Percentiles rank a stretch among this genome's conserved stretches.
phyloP scores from a whole-genome alignment of 208 protist species.

The Hexamita inflata region DNA sequence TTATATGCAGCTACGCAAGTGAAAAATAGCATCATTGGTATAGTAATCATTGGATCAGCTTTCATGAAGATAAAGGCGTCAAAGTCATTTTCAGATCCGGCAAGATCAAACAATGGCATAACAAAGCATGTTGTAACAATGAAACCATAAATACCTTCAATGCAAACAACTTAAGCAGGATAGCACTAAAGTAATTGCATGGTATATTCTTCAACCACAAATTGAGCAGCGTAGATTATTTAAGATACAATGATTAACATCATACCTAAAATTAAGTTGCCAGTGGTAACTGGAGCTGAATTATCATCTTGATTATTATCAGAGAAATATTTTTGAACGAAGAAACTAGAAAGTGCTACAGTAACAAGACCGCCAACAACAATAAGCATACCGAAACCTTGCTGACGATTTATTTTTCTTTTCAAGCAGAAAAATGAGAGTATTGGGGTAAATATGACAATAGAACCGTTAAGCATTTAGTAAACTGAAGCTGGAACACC shows the following conservation, averaged over 20 bases:
- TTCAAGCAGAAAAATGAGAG: slow-evolving; percentile 2
- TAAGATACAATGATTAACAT: background rate
- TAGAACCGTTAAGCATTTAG: background rate
- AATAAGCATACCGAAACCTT: background rate
- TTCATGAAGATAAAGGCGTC: slow-evolving; percentile 10
- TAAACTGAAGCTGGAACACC: slow-evolving; percentile 7
- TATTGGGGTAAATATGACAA: slow-evolving; percentile 7
- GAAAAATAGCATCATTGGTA: slow-evolving; percentile 6
- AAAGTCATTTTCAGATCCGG: background rate
- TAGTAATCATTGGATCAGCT: background rate
- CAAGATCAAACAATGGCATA: background rate
- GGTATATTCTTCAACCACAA: slow-evolving; percentile 16
- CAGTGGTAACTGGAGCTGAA: background rate
- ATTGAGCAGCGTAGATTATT: slow-evolving; percentile 15
- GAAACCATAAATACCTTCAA: slow-evolving; percentile 12
- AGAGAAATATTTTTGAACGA: background rate
- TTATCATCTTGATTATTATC: background rate
- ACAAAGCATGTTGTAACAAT: background rate
- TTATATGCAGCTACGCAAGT: background rate
- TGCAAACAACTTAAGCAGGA: slow-evolving; percentile 8
- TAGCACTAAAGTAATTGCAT: background rate
- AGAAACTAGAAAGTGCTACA: background rate
- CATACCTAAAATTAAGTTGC: background rate
- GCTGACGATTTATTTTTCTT: background rate
- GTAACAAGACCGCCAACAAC: background rate